Conservation (phyloP, 2,329 filamentous ascomycete species). For the Conoideocrella luteorostrata region DNA sequence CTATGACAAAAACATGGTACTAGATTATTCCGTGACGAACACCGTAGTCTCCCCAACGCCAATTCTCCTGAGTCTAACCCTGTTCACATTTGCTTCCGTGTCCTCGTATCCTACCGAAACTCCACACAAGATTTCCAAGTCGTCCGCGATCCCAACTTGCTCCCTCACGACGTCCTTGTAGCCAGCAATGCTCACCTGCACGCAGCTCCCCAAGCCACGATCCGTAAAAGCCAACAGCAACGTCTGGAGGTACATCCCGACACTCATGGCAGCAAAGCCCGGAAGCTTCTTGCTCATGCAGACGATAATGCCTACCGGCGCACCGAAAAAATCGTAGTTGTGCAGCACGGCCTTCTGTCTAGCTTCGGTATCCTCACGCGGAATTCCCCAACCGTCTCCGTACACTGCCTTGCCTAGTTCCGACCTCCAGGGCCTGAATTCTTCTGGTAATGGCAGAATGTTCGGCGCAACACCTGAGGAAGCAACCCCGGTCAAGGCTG, state of each 20-base stretch:
- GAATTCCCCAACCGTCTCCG: slow-evolving; percentile 12
- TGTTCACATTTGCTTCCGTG: neutral
- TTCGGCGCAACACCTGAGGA: neutral
- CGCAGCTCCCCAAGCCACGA: slow-evolving; percentile 4
- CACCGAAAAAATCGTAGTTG: slow-evolving; percentile 15
- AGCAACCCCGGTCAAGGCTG: neutral
- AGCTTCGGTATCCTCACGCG: slow-evolving; percentile 6
- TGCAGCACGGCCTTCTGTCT: slow-evolving; percentile 8
- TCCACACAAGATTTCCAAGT: slow-evolving; percentile 5
- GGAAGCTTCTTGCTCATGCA: slow-evolving; percentile 8
- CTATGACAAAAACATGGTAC: no score
- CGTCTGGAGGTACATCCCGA: slow-evolving; percentile 13
- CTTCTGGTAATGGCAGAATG: slow-evolving; percentile 8
- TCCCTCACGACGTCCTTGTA: slow-evolving; percentile 3
- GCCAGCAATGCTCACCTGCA: slow-evolving; percentile 4
- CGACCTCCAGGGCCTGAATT: slow-evolving; percentile 9
- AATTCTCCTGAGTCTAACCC: neutral
- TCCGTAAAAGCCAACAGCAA: slow-evolving; percentile 12
- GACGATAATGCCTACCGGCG: slow-evolving; percentile 11
- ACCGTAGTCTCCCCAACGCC: neutral
- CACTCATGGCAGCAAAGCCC: slow-evolving; percentile 10
- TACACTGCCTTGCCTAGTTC: slow-evolving; percentile 13
- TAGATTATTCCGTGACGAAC: neutral
- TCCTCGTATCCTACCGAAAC: slow-evolving; percentile 5
- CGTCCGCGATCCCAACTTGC: slow-evolving; percentile 3